Percentiles rank a stretch among this genome's conserved stretches.
These are phyloP conservation scores for Dendrobium officinale DNA, from an alignment of 106 monocot genomes.

Conservation along the genomic window DNA sequence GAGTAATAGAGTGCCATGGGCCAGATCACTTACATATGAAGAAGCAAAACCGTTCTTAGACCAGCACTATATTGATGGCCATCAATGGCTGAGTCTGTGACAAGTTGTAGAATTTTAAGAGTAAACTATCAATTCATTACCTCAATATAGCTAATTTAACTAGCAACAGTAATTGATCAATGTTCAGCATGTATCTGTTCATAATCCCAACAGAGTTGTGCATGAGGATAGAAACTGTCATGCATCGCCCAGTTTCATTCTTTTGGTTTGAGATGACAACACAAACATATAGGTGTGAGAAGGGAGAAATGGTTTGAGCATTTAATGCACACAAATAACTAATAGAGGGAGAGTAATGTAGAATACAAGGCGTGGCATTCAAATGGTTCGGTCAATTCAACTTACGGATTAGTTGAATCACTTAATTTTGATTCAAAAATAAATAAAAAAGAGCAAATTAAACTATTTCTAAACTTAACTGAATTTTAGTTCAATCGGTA, in stretches of 20 bases:
- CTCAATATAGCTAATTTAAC: neutral
- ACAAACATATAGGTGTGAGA: neutral
- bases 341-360: too few relatives aligned
- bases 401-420: too few relatives aligned
- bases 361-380: too few relatives aligned
- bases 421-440: too few relatives aligned
- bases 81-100: constrained; percentile 71
- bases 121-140: neutral
- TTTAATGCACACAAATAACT: neutral
- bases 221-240: neutral
- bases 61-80: constrained; percentile 54
- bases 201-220: neutral
- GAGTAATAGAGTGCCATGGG: constrained; percentile 55
- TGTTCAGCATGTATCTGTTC: neutral
- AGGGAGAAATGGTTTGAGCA: constrained; percentile 5
- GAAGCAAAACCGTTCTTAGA: constrained; percentile 60
- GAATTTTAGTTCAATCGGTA: too few relatives aligned
- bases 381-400: too few relatives aligned
- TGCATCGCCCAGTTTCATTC: neutral
- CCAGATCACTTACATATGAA: constrained; percentile 51
- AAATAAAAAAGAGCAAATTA: too few relatives aligned
- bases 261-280: neutral
- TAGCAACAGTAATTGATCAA: neutral
- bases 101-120: neutral
- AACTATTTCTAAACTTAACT: too few relatives aligned